These are phyloP conservation scores for Bipolaris sorokiniana DNA, from an alignment of 2,329 filamentous ascomycete species.

Conservation along the genomic window DNA sequence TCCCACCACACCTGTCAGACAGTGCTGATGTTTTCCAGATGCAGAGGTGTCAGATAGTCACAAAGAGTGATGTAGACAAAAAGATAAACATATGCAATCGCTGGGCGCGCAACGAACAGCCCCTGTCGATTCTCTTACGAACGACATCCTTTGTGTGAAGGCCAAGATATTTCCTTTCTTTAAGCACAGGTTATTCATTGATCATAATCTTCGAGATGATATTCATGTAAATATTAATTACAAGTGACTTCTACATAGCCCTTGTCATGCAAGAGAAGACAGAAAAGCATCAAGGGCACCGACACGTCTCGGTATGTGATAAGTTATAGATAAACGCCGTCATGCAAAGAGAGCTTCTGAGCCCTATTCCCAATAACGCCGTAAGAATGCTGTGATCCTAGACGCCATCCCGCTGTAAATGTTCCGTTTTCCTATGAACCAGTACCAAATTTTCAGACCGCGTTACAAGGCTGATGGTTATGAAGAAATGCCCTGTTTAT, in stretches of 20 bases:
- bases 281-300: neutral
- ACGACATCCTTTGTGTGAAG: neutral
- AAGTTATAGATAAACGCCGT: neutral
- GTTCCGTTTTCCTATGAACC: neutral
- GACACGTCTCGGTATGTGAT: neutral
- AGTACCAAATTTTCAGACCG: neutral
- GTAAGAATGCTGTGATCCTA: constrained; percentile 8
- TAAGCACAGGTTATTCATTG: neutral
- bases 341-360: neutral
- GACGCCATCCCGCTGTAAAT: constrained; percentile 9
- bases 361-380: constrained; percentile 1
- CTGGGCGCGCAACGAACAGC: too few relatives aligned
- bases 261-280: neutral
- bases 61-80: too few relatives aligned
- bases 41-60: too few relatives aligned
- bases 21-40: too few relatives aligned
- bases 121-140: too few relatives aligned
- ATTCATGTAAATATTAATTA: neutral
- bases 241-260: neutral
- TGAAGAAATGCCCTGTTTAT: neutral
- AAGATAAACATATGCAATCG: too few relatives aligned
- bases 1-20: too few relatives aligned
- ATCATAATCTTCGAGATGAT: neutral
- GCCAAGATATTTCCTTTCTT: neutral
- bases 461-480: neutral